These are phyloP conservation scores for Sphenostylis stenocarpa DNA, from an alignment of 306 rosid species.

Conservation along the genomic window DNA sequence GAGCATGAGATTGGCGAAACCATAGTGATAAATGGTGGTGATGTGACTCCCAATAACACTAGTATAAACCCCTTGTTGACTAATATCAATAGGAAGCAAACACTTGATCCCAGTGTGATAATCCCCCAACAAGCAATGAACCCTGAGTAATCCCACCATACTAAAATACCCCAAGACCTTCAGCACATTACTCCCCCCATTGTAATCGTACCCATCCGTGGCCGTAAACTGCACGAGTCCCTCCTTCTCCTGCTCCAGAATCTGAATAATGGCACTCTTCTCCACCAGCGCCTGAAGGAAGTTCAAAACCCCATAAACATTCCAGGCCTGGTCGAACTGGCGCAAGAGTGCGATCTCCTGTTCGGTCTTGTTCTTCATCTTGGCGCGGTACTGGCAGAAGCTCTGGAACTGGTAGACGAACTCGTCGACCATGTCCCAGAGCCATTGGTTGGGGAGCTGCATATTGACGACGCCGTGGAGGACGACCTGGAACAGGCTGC, in stretches of 20 bases:
- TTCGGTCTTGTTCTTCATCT: conserved; percentile 88
- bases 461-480: conserved; percentile 91
- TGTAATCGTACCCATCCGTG: conserved; percentile 90
- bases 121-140: conserved; percentile 97
- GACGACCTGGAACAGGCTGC: conserved; percentile 89
- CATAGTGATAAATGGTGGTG: conserved; percentile 86
- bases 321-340: conserved; percentile 97
- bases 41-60: conserved; percentile 94
- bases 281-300: conserved; percentile 95
- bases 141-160: conserved; percentile 93
- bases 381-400: conserved; percentile 92
- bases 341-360: conserved; percentile 80
- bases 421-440: conserved; percentile 99
- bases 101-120: conserved; percentile 89
- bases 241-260: conserved; percentile 88
- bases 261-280: conserved; percentile 78
- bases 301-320: conserved; percentile 88
- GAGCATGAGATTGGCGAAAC: conserved; percentile 96
- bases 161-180: conserved; percentile 99
- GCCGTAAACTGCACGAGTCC: conserved; percentile 86
- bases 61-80: conserved; percentile 82
- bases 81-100: conserved; percentile 79
- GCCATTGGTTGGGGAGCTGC: conserved; percentile 98
- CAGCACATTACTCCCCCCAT: conserved; percentile 91
- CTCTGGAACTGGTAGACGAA: conserved; percentile 97